Percentiles rank a stretch among this genome's conserved stretches.
Conservation (phyloP, 352 stramenopile species). For the Globisporangium apiculatum region DNA sequence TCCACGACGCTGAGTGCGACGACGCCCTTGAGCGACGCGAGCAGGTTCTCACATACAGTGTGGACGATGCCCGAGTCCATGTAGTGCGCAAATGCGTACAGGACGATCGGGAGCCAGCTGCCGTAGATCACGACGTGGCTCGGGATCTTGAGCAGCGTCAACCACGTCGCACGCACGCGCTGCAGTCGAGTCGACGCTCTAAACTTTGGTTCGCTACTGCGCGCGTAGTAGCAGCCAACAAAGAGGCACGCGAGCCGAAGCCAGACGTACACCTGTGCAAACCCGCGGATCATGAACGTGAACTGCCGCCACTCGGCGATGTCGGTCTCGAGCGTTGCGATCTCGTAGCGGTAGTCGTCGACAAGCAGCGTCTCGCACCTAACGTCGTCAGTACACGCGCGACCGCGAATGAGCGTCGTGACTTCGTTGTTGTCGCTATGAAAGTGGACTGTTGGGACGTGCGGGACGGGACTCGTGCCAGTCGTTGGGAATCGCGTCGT, state of each 20-base stretch:
- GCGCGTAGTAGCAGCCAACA: constrained; percentile 14
- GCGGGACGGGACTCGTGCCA: constrained; percentile 4
- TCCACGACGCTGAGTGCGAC: constrained; percentile 12
- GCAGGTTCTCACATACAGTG: constrained; percentile 13
- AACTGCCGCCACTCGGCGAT: constrained; percentile 22
- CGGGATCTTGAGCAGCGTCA: constrained; percentile 20
- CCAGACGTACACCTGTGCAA: constrained; percentile 39
- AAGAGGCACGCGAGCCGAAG: constrained; percentile 22
- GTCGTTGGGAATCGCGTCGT: constrained; percentile 3
- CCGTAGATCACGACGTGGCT: constrained; percentile 31
- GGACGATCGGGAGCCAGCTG: constrained; percentile 21
- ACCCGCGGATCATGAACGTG: constrained; percentile 19
- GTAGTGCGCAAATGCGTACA: constrained; percentile 22
- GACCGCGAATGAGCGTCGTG: constrained; percentile 26
- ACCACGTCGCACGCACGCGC: constrained; percentile 1
- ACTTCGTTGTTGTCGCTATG: constrained; percentile 20
- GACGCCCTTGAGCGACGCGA: constrained; percentile 12
- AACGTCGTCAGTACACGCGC: constrained; percentile 3
- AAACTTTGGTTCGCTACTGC: constrained; percentile 14
- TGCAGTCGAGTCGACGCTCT: background rate
- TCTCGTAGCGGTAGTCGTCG: constrained; percentile 53
- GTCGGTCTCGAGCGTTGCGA: constrained; percentile 26
- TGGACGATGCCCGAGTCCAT: constrained; percentile 20
- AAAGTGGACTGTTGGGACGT: background rate
- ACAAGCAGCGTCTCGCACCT: constrained; percentile 27